Conservation (phyloP, 768 basidiomycete genomes). For the Macrolepiota dolichaula region DNA sequence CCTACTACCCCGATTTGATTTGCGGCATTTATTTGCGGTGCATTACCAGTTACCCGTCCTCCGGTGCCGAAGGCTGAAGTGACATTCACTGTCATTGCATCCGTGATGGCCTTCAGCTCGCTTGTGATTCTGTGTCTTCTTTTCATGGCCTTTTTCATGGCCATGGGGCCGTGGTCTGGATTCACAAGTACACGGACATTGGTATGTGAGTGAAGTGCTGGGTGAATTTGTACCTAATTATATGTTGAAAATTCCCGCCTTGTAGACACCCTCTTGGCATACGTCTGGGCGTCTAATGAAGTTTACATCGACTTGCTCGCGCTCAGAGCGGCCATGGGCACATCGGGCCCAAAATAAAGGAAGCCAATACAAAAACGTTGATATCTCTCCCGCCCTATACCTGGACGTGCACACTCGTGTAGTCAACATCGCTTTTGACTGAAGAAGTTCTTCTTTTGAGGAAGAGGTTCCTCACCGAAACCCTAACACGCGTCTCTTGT, state of each 20-base stretch:
- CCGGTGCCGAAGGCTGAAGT: not conserved
- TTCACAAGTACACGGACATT: not conserved
- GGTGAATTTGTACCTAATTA: not conserved
- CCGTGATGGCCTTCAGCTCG: not conserved
- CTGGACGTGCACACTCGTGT: not conserved
- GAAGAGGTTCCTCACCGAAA: slow-evolving; percentile 9
- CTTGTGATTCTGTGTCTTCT: not conserved
- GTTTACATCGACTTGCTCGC: not conserved
- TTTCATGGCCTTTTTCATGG: not conserved
- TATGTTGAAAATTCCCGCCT: not conserved
- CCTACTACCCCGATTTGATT: not conserved
- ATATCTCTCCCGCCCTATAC: not conserved
- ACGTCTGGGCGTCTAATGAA: not conserved
- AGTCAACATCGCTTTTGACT: not conserved
- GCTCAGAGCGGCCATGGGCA: not conserved
- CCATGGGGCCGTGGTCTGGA: not conserved
- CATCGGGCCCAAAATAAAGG: not conserved
- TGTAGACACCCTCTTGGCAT: not conserved
- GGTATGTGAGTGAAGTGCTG: not conserved
- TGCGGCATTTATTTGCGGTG: not conserved
- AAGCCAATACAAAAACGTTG: not conserved
- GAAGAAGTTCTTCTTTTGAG: slow-evolving; percentile 3
- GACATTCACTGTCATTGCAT: not conserved
- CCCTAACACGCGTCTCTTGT: not conserved
- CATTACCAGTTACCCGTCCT: not conserved